These are phyloP conservation scores for Pigoraptor vietnamica DNA, from an alignment of 78 protist genomes.

Conservation along the genomic window DNA sequence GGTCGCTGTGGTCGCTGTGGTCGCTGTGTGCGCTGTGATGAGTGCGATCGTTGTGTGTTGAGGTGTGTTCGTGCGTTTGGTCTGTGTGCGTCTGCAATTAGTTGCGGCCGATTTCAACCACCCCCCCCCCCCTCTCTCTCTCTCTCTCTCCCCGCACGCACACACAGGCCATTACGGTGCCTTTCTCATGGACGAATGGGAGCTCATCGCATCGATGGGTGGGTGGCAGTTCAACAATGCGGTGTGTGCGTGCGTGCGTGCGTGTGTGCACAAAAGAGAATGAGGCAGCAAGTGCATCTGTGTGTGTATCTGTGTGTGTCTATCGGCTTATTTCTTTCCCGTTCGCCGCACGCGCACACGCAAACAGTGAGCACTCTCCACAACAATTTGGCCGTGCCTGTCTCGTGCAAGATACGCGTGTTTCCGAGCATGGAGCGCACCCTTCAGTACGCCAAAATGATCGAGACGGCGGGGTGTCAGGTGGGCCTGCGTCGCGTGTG, in stretches of 20 bases:
- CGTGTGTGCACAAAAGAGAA: too few species aligned
- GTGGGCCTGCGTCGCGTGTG: too few species aligned
- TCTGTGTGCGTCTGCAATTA: neutral
- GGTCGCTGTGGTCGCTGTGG: too few species aligned
- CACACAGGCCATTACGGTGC: neutral
- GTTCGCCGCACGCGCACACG: too few species aligned
- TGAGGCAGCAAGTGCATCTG: too few species aligned
- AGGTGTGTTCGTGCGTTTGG: neutral
- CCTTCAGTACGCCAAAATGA: constrained; percentile 50
- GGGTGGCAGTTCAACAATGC: too few species aligned
- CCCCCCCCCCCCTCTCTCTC: neutral
- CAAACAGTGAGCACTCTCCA: constrained; percentile 18
- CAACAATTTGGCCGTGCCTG: constrained; percentile 34
- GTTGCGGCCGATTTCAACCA: neutral
- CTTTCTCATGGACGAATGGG: constrained; percentile 58
- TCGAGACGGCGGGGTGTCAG: constrained; percentile 52
- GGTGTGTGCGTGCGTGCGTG: too few species aligned
- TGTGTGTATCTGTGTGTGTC: neutral
- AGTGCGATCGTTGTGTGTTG: too few species aligned
- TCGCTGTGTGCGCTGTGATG: neutral
- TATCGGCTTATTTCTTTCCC: neutral
- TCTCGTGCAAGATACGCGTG: constrained; percentile 64
- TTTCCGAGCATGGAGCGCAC: constrained; percentile 25
- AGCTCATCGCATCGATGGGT: constrained; percentile 20
- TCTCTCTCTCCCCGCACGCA: too few species aligned